A percentile compares a stretch with the other conserved stretches of the same genome.
Evolutionary conservation across 1,284 basidiomycete species (phyloP).

Genomic region (Cryptococcus sp.): DNA sequence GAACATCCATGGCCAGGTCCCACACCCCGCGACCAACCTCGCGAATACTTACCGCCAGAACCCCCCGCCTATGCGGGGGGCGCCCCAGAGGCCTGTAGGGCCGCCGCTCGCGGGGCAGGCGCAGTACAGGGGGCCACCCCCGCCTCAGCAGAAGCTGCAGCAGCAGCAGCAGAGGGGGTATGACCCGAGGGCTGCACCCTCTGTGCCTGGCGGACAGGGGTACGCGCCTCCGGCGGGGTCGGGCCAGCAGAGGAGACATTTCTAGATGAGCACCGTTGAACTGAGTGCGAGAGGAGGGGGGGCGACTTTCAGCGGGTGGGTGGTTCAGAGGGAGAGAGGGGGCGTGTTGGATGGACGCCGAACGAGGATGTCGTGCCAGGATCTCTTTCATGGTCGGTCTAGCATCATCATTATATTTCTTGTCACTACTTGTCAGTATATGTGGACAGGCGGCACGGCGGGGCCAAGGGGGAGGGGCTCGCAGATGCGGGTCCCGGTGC

Average conservation of each 20-base stretch:
- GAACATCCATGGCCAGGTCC: not conserved
- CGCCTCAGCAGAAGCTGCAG: constrained; percentile 1
- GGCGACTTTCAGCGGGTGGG: too few species aligned
- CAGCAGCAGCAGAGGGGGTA: not conserved
- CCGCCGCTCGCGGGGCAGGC: constrained; percentile 8
- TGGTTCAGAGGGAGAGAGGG: too few species aligned
- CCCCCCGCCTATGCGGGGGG: constrained; percentile 12
- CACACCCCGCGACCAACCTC: constrained; percentile 30
- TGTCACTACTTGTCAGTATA: not conserved
- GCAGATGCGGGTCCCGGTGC: too few species aligned
- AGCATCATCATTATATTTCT: too few species aligned
- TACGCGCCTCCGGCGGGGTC: too few species aligned
- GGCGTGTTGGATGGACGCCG: too few species aligned
- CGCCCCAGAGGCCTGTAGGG: constrained; percentile 12
- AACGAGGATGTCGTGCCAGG: too few species aligned
- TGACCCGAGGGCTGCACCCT: not conserved
- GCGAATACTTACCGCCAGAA: constrained; percentile 35
- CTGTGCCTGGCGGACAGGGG: too few species aligned
- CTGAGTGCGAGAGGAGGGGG: too few species aligned
- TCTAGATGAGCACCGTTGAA: too few species aligned
- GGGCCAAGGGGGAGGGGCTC: not conserved
- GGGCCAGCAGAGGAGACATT: too few species aligned
- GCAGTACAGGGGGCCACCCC: constrained; percentile 5
- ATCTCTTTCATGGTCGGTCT: too few species aligned
- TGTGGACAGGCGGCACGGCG: not conserved